Evolutionary conservation across 192 early-diverging fungal genomes (phyloP), one percentile per base, ranked within the genome.

Genomic region (Entomortierella beljakovae): DNA sequence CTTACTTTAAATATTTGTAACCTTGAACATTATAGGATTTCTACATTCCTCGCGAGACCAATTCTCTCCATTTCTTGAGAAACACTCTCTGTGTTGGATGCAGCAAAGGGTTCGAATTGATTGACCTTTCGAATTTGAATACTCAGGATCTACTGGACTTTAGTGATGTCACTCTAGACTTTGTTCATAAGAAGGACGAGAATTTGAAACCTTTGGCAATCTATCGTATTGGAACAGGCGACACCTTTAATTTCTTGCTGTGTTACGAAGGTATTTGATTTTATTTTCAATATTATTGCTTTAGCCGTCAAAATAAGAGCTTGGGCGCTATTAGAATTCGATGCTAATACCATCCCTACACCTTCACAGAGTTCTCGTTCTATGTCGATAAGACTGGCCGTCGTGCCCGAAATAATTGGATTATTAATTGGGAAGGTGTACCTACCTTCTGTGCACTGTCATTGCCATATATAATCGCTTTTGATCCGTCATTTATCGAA

Each of bases 41-140:
- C 68, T 99, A 97, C 75, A 94, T 98, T 76, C 95, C 96, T 10
- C 88, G 92, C 32, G 96, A 98, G 87, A 88, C 93, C 25, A 91
- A 85, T 29, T 94, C 93, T 15, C 85, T 99, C 61, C 92, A 97
- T 70, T 95, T 94, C 59, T 83, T 97, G 68, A 90, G 90, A 29
- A 94, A 91, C 26, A 93, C 91, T 35, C 83, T 99, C 25, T 95
- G 92, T 81, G 92, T 99, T 6, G 96, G 96, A 22, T 95, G 95
- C 77, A 85, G 86, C 26, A 94, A 94, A 66, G 97, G 97, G 6
- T 97, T 99, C 72, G 95, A 99, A 77, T 87, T 99, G 64, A 94
- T 99, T 7, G 93, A 98, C 75, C 73, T 97, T 59, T 87, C 89
- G 23, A 91, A 94, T 6, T 82, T 94, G 31, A 89, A 93, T 43